Base-by-base conservation (phyloP, 139 green algal species). In the Nannochloris sp. region DNA sequence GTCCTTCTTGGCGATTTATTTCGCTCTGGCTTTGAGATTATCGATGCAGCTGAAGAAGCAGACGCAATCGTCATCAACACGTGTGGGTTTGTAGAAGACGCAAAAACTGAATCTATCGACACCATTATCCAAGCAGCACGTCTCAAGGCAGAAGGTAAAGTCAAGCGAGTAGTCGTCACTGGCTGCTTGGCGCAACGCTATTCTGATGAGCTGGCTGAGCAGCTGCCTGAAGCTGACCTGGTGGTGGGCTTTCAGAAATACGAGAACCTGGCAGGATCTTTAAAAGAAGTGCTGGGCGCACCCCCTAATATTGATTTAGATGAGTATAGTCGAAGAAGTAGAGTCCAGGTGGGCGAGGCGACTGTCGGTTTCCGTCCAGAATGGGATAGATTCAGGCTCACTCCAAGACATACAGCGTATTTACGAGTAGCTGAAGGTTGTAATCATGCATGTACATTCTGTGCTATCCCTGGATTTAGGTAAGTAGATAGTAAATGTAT, bases 381-480 rank as follows among this genome's bases (percentile, higher is more conserved):
- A 69, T 82, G 63, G 61, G 72, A 89, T 39, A 74, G 90, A 8
- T 48, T 81, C 55, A 79, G 90, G 8, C 73, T 96, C 9, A 94
- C 85, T 3, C 85, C 89, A 1, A 35, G 31, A 3, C 90, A 97
- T 78, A 86, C 77, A 12, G 89, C 89, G 6, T 97, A 97, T 70
- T 76, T 97, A 58, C 79, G 88, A 2, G 87, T 97, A 36, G 87
- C 89, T 3, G 90, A 97, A 72, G 90, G 90, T 9, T 97, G 90
- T 81, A 85, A 88, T 78, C 90, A 95, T 67, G 80, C 80, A 6
- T 97, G 90, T 83, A 92, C 81, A 39, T 97, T 97, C 74, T 97
- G 90, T 60, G 83, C 86, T 14, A 97, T 97, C 54, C 90, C 90
- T 3, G 76, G 78, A 27, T 90, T 95, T 62, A 73, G 76, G 68